Percentiles rank a stretch among this genome's conserved stretches.
phyloP scores from a whole-genome alignment of 805 yeast genomes.

The Spathaspora boniae region DNA sequence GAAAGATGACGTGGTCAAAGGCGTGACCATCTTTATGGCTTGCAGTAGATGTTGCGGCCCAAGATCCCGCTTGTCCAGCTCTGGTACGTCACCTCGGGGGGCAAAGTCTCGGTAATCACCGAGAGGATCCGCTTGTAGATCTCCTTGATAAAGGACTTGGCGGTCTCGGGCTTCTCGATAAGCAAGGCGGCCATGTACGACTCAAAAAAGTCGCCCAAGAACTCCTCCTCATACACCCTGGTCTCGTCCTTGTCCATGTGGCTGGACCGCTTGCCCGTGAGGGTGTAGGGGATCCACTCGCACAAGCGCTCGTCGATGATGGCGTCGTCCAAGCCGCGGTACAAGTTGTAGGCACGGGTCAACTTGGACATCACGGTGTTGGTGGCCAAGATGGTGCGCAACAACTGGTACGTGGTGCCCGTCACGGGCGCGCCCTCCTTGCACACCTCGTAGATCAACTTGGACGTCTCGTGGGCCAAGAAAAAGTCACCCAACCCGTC shows the following conservation, averaged over 20 bases:
- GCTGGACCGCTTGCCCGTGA: conserved; percentile 10
- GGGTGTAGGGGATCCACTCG: conserved; percentile 26
- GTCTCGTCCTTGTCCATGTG: conserved; percentile 13
- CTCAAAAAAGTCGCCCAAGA: conserved; percentile 41
- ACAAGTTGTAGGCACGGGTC: conserved; percentile 33
- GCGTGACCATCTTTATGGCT: background rate
- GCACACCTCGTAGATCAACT: conserved; percentile 24
- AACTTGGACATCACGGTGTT: conserved; percentile 35
- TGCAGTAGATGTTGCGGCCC: conserved; percentile 22
- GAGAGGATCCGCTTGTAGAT: conserved; percentile 27
- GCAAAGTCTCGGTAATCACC: conserved; percentile 11
- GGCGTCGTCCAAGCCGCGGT: conserved; percentile 30
- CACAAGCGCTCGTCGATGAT: conserved; percentile 13
- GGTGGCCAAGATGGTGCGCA: conserved; percentile 33
- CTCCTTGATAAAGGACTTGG: conserved; percentile 29
- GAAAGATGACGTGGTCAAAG: too few relatives aligned
- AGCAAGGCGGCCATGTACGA: conserved; percentile 41
- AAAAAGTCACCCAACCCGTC: conserved; percentile 42
- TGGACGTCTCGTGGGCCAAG: conserved; percentile 35
- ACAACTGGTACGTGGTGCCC: conserved; percentile 13
- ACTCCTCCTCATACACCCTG: conserved; percentile 36
- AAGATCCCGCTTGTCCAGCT: conserved; percentile 32
- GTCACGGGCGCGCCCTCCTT: conserved; percentile 9
- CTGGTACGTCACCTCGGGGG: conserved; percentile 19
- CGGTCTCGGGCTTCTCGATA: conserved; percentile 34